phyloP scores from a whole-genome alignment of 306 rosid genomes.

The Pterocarpus santalinus region DNA sequence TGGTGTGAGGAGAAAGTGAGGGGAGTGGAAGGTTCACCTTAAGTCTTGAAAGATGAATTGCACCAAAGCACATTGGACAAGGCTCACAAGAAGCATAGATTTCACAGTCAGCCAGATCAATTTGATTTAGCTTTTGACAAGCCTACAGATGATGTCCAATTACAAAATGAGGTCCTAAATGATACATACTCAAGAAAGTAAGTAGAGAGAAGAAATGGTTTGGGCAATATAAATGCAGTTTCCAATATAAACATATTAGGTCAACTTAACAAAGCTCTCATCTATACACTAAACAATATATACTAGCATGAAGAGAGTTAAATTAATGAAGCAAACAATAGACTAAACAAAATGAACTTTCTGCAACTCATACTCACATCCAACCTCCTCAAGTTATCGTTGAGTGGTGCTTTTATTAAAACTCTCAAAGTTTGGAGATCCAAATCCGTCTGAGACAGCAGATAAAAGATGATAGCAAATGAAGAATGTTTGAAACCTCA shows the following conservation, averaged over 20 bases:
- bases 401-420: conserved; percentile 2
- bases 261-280: background rate
- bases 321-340: background rate
- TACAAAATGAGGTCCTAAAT: conserved; percentile 30
- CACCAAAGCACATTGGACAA: conserved; percentile 98
- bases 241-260: background rate
- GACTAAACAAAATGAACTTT: conserved; percentile 22
- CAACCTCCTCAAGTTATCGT: conserved; percentile 9
- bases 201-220: background rate
- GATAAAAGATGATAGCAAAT: conserved; percentile 6
- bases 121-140: conserved; percentile 78
- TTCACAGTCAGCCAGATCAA: conserved; percentile 84
- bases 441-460: conserved; percentile 26
- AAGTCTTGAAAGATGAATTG: conserved; percentile 86
- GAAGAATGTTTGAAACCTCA: conserved; percentile 4
- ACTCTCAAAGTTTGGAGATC: conserved; percentile 21
- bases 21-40: conserved; percentile 59
- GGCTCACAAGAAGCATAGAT: conserved; percentile 97
- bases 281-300: background rate
- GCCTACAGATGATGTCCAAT: conserved; percentile 59
- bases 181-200: conserved; percentile 16
- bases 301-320: conserved; percentile 17
- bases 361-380: conserved; percentile 2
- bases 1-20: conserved; percentile 14
- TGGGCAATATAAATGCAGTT: background rate